Evolutionary conservation across 2,329 filamentous ascomycete genomes (phyloP).

Genomic region (Hymenoscyphus salicellus): DNA sequence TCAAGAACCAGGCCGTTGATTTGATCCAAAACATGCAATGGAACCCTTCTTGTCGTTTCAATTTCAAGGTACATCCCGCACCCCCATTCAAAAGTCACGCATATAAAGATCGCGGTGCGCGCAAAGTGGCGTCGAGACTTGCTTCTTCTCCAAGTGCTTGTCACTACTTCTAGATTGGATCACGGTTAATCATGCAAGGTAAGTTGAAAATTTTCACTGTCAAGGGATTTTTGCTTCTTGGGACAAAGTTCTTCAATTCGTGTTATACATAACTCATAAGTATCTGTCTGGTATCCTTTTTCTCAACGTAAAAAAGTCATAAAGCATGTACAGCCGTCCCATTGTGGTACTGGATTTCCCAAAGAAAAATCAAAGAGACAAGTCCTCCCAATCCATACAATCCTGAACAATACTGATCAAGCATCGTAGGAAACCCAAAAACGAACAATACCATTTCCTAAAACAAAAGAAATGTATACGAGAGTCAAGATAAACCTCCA

Average conservation of each 20-base stretch:
- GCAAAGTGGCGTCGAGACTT: constrained; percentile 1
- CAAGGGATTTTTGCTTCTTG: not conserved
- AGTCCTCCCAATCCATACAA: not conserved
- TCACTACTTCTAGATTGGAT: not conserved
- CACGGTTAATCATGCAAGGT: not conserved
- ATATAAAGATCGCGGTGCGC: constrained; percentile 5
- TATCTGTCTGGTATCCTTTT: constrained; percentile 1
- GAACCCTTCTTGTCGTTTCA: constrained; percentile 3
- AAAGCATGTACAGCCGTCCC: not conserved
- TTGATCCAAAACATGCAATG: not conserved
- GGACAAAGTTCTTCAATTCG: not conserved
- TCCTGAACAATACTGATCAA: constrained; percentile 7
- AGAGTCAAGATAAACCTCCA: not conserved
- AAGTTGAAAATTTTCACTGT: not conserved
- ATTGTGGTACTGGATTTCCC: not conserved
- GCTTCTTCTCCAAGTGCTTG: constrained; percentile 3
- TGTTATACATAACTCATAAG: constrained; percentile 7
- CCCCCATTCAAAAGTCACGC: not conserved
- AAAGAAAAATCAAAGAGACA: not conserved
- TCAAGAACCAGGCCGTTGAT: not conserved
- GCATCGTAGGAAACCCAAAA: constrained; percentile 2
- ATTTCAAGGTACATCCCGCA: constrained; percentile 5
- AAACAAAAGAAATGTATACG: not conserved
- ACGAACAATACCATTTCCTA: not conserved
- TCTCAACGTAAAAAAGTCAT: not conserved